These are phyloP conservation scores for Diospyros lotus DNA, from an alignment of 148 eudicot genomes.

Conservation along the genomic window DNA sequence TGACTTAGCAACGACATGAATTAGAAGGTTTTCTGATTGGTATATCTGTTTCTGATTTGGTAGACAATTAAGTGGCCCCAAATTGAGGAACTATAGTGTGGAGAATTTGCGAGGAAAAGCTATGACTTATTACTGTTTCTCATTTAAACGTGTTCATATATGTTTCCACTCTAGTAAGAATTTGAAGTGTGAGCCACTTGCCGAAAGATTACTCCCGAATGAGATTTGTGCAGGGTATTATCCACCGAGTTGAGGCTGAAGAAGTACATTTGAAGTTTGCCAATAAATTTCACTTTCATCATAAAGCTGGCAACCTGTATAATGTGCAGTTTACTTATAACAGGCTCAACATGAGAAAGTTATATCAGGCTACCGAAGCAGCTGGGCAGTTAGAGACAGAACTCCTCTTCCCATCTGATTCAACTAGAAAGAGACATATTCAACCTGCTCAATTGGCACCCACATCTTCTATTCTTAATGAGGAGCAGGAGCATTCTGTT, in stretches of 20 bases:
- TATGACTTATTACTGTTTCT: no score
- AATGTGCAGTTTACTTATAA: constrained; percentile 70
- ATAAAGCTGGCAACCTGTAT: constrained; percentile 38
- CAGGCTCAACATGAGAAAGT: constrained; percentile 56
- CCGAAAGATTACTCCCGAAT: constrained; percentile 4
- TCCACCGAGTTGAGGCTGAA: constrained; percentile 93
- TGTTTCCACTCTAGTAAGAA: no score
- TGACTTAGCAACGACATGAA: neutral
- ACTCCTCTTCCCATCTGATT: constrained; percentile 54
- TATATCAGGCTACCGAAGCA: constrained; percentile 77
- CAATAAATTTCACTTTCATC: constrained; percentile 40
- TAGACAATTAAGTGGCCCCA: neutral
- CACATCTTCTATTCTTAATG: constrained; percentile 50
- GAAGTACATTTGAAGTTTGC: constrained; percentile 63
- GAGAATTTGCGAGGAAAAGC: no score
- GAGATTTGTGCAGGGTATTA: constrained; percentile 55
- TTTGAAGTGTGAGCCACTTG: neutral
- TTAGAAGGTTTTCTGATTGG: neutral
- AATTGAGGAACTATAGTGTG: neutral
- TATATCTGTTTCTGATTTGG: neutral
- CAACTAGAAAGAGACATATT: constrained; percentile 34
- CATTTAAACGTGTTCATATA: no score
- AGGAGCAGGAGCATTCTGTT: constrained; percentile 63
- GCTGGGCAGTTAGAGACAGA: constrained; percentile 39
- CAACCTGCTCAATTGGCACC: constrained; percentile 34